Evolutionary conservation across 441 rosid species (phyloP), one percentile per base, ranked within the genome.

Genomic region (Erodium trifolium): DNA sequence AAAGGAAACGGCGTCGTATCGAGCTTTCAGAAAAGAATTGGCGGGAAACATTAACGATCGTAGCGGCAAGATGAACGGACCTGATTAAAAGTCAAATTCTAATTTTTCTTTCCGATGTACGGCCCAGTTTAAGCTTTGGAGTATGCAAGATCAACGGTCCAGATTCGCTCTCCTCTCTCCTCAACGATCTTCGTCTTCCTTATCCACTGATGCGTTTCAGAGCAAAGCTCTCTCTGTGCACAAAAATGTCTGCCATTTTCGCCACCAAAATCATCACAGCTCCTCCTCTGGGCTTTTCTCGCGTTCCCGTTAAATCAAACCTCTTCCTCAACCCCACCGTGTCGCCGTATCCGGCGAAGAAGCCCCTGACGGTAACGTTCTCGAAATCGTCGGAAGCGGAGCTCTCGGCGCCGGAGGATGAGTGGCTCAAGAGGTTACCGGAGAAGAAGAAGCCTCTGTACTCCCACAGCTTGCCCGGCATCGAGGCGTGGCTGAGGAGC

Each of bases 401-500:
- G 73, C 75, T 76, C 6, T 78, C 87, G 1, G 77, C 84, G 4
- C 65, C 81, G 6, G 97, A 84, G 41, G 97, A 88, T 69, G 97
- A 92, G 68, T 92, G 98, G 99, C 85, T 90, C 12, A 76, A 82
- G 79, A 84, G 75, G 75, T 90, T 90, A 31, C 93, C 94, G 16
- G 98, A 92, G 29, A 87, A 88, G 87, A 81, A 76, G 70, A 90
- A 81, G 86, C 94, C 98, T 41, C 70, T 92, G 66, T 94, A 90
- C 74, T 89, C 99, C 19, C 96, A 94, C 67, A 94, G 97, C 78
- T 79, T 91, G 81, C 97, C 97, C 39, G 88, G 97, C 68, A 87
- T 91, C 70, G 97, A 94, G 67, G 91, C 94, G n/a, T 94, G 97
- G 99, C 79, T 91, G 41, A 85, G 73, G 73, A 82, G 71, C 17